Base-by-base conservation (phyloP, 768 basidiomycete genomes). In the Paxillus involutus region DNA sequence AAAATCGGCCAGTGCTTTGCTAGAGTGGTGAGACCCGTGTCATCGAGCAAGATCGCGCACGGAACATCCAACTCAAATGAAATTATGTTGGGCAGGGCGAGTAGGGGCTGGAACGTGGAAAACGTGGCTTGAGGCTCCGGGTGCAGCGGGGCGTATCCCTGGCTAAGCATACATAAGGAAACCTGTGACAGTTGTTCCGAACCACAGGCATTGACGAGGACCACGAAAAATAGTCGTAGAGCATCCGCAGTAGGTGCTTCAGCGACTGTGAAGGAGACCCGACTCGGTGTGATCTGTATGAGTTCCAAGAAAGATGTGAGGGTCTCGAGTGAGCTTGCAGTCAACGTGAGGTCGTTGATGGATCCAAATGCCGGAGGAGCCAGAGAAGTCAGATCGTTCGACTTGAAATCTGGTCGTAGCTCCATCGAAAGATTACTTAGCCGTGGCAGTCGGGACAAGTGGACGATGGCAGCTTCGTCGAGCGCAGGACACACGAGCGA, bases 1-100 rank as follows among this genome's bases (percentile, higher is more conserved):
- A 66, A 37, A 19, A 43, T 40, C 1, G 63, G 57, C 67, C 68
- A 70, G 47, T 51, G 57, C 39, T 61, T 58, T 14, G 63, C 32
- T 19, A 68, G 3, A 10, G 44, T 44, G 9, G 44, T n/a, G 46
- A 70, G 54, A 17, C 54, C 63, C 2, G 52, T 48, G 44, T 68
- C 63, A 24, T 63, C 59, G 39, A 70, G 39, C 13, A 14, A 26
- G 9, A 70, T 30, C 32, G 58, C 41, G 29, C 68, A 69, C 2
- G 52, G 57, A 13, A 35, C 51, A 42, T 68, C 59, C 8, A 66
- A 57, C n/a, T 53, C 51, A 40, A 66, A 65, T 2, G 0, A 0
- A 0, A 29, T 14, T 0, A 66, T 46, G 30, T 57, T 57, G 29
- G 57, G 48, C 7, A 66, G 13, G 4, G 33, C 44, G 36, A 66